Conservation (phyloP, 1,284 basidiomycete species). For the Gymnopus androsaceus region DNA sequence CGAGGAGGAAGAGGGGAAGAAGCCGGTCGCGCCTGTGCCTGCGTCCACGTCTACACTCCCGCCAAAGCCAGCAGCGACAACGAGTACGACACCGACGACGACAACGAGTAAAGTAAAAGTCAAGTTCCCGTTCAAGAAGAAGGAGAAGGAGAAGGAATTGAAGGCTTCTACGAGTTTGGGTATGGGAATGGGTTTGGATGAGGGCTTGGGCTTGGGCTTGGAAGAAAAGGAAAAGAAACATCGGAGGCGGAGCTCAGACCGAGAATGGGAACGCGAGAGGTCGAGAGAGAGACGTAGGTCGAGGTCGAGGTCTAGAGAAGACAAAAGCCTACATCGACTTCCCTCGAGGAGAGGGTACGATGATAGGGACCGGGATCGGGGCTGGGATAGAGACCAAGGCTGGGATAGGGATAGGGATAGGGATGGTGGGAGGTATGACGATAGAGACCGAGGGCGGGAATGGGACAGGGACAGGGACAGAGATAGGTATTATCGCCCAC, state of each 20-base stretch:
- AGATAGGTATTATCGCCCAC: constrained; percentile 26
- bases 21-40: constrained; percentile 15
- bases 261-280: too few species aligned
- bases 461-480: constrained; percentile 22
- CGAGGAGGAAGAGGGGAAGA: too few species aligned
- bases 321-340: constrained; percentile 43
- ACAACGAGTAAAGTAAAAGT: constrained; percentile 44
- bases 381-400: constrained; percentile 19
- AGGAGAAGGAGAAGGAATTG: constrained; percentile 24
- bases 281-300: too few species aligned
- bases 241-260: too few species aligned
- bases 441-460: constrained; percentile 14
- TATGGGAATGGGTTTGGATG: too few species aligned
- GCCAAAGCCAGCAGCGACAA: constrained; percentile 27
- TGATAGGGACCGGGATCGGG: constrained; percentile 34
- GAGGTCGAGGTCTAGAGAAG: too few species aligned
- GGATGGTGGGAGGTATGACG: constrained; percentile 11
- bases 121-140: constrained; percentile 76
- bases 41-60: constrained; percentile 27
- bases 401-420: constrained; percentile 26
- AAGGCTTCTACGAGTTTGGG: background rate
- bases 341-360: constrained; percentile 39
- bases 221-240: too few species aligned
- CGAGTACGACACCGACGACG: constrained; percentile 29
- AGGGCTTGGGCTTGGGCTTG: too few species aligned